A percentile compares a stretch with the other conserved stretches of the same genome.
phyloP scores from a whole-genome alignment of 169 alveolate species.

The Cryptosporidium andersoni region DNA sequence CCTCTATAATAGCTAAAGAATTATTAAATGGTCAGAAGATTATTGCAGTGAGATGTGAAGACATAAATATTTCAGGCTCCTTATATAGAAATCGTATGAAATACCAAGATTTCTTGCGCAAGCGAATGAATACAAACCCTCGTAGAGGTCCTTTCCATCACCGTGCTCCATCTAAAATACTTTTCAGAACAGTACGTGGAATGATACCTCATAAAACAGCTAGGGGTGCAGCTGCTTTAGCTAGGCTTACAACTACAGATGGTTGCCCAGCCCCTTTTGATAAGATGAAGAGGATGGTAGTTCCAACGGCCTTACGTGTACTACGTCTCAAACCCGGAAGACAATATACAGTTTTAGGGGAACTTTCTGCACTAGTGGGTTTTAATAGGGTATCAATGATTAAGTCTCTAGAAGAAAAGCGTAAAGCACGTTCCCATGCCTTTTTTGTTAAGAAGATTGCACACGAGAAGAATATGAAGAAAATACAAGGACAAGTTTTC shows the following conservation, averaged over 20 bases:
- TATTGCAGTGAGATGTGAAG: slow-evolving; percentile 96
- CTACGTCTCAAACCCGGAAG: slow-evolving; percentile 85
- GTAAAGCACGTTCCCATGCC: slow-evolving; percentile 87
- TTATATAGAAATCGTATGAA: slow-evolving; percentile 93
- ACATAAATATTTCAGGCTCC: slow-evolving; percentile 94
- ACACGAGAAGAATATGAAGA: slow-evolving; percentile 60
- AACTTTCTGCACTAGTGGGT: slow-evolving; percentile 89
- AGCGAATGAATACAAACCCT: slow-evolving; percentile 96
- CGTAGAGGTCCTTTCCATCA: slow-evolving; percentile 94
- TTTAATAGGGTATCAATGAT: slow-evolving; percentile 90
- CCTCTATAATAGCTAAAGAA: slow-evolving; percentile 98
- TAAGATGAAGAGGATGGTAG: slow-evolving; percentile 89
- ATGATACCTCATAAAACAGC: slow-evolving; percentile 98
- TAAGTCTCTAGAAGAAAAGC: slow-evolving; percentile 87
- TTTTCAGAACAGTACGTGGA: slow-evolving; percentile 98
- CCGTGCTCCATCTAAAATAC: slow-evolving; percentile 96
- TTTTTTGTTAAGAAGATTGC: slow-evolving; percentile 83
- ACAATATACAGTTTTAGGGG: slow-evolving; percentile 88
- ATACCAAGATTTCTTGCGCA: slow-evolving; percentile 93
- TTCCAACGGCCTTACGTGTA: slow-evolving; percentile 93
- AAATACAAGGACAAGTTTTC: slow-evolving; percentile 27
- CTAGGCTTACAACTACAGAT: slow-evolving; percentile 91
- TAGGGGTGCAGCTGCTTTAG: slow-evolving; percentile 97
- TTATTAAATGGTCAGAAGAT: slow-evolving; percentile 96
- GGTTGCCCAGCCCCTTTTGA: slow-evolving; percentile 96